Base-by-base conservation (phyloP, 306 rosid species). In the Castanea crenata region DNA sequence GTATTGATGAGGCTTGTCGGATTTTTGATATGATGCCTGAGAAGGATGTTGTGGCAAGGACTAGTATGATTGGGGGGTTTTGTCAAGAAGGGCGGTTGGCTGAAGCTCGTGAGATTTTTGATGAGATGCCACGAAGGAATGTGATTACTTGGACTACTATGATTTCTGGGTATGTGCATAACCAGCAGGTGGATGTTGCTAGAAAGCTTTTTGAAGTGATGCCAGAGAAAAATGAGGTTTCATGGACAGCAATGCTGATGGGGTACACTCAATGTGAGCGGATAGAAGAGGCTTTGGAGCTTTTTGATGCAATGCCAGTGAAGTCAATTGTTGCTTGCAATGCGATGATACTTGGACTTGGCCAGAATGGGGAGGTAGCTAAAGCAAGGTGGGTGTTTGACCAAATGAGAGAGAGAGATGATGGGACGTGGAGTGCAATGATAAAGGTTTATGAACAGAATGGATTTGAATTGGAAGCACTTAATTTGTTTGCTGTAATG, bases 121-220 rank as follows among this genome's bases (percentile, higher is more conserved):
- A 88, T 77, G 85, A 65, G 76, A 83, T 86, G 88, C 85, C 88
- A 0, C 58, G 18, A 3, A 83, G 76, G 76, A 86, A 88, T 79
- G 85, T 77, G 62, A n/a, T 89, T 84, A 81, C 91, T n/a, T 89
- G 93, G 91, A 89, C 89, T 1, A 20, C 83, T 5, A 87, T 89
- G 90, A 70, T 89, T 74, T 86, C 89, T 2, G 91, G 90, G 71
- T 89, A 89, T 76, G 86, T 82, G 3, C 83, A 82, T 61, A 83
- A 89, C n/a, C 77, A 81, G 75, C 76, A 29, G 23, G 86, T 86
- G 62, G 91, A 88, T 73, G 74, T 88, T 52, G 91, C 89, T 11
- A 81, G 91, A 80, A 88, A 88, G 78, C 87, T 86, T 73, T 88
- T 88, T 58, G 89, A 88, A 57, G 89, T 88, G 73, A 88, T 88